phyloP scores from a whole-genome alignment of 139 green algal genomes.

The Picochlorum costavermella region DNA sequence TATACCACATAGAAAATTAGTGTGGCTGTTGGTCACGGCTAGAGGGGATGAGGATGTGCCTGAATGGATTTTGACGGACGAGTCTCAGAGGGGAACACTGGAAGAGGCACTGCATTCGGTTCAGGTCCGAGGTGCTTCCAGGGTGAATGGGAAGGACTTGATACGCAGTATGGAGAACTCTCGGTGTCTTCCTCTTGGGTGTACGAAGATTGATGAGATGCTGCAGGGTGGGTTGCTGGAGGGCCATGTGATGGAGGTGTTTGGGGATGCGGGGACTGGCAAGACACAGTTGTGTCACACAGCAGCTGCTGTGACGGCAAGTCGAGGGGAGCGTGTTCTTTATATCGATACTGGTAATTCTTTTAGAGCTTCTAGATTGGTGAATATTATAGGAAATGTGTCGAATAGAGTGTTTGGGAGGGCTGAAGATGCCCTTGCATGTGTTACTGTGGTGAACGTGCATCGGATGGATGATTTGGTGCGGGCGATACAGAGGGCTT shows the following conservation, averaged over 20 bases:
- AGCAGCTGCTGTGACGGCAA: slow-evolving; percentile 3
- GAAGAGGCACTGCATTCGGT: not conserved
- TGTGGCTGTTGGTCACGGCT: not conserved
- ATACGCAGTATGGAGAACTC: not conserved
- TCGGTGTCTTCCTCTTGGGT: not conserved
- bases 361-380: slow-evolving; percentile 12
- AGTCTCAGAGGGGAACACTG: not conserved
- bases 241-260: slow-evolving; percentile 23
- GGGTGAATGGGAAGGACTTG: not conserved
- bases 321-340: slow-evolving; percentile 6
- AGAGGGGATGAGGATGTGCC: not conserved
- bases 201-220: slow-evolving; percentile 5
- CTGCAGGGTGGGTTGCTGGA: slow-evolving; percentile 19
- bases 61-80: not conserved
- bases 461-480: too few species aligned
- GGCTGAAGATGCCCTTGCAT: not conserved
- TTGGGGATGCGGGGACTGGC: slow-evolving; percentile 24
- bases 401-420: not conserved
- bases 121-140: too few species aligned
- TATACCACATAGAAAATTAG: too few species aligned
- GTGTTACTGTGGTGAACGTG: slow-evolving; percentile 8
- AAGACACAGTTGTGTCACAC: slow-evolving; percentile 34
- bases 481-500: too few species aligned
- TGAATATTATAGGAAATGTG: not conserved
- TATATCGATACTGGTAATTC: slow-evolving; percentile 29